Base-by-base conservation (phyloP, 202 grass and related monocot species). In the Panicum hallii region DNA sequence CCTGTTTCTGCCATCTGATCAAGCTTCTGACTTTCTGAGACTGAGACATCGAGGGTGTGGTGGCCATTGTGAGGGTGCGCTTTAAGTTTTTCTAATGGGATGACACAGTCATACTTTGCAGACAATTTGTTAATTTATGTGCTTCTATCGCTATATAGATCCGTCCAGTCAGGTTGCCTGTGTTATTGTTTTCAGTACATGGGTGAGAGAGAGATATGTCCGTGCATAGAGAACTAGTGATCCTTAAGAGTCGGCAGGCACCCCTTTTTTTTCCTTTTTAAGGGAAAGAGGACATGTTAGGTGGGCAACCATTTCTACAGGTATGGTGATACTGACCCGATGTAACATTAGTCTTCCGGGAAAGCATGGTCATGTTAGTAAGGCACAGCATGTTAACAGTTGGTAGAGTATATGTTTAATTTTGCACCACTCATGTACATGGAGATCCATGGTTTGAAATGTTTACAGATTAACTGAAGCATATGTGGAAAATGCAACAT, bases 271-370 rank as follows among this genome's bases (percentile, higher is more conserved):
- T 92, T 79, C 55, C 55, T 58, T 54, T 78, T 87, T 40, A 65
- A 86, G 84, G 67, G 74, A 77, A 77, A 82, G 36, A 72, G 48
- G 68, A 86, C 70, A 44, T 41, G 65, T 55, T 81, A 70, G 79
- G 68, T 67, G 48, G 20, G 72, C 70, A 52, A 58, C 79, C 64
- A 68, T 88, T 84, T 84, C 69, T 38, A 11, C 64, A 55, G 45
- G 80, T 65, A 26, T 68, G 47, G 9, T 79, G 46, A 67, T 14
- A 10, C 38, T 14, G n/a, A 80, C 63, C 7, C 7, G 34, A 80
- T 68, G 36, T 40, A 20, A 67, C 30, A 67, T 13, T 41, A 67
- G 32, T 54, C 46, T 11, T 67, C 46, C 1, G 1, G 20, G 45
- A 53, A 80, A 80, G 45, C 45, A 79, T 67, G 28, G 6, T 22